These are phyloP conservation scores for Pseudoturritis turrita DNA, from an alignment of 345 rosid species.

Conservation along the genomic window DNA sequence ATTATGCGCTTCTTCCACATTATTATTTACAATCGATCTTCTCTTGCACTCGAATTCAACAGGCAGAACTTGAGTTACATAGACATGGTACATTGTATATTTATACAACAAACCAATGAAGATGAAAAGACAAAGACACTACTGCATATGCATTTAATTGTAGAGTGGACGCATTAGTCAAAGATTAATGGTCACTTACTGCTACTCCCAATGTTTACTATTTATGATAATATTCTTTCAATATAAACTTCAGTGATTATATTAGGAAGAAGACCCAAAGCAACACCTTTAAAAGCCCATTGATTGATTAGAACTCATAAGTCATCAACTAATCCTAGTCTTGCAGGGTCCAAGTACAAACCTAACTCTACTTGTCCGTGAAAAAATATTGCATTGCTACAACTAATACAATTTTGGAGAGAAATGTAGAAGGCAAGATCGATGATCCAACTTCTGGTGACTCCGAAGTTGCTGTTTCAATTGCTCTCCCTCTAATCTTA, in stretches of 20 bases:
- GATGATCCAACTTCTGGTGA: slow-evolving; percentile 25
- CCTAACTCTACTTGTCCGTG: slow-evolving; percentile 29
- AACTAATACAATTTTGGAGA: slow-evolving; percentile 50
- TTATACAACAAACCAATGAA: neutral
- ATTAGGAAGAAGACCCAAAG: too few relatives aligned
- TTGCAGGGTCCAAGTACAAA: too few relatives aligned
- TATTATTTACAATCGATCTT: neutral
- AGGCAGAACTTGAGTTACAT: neutral
- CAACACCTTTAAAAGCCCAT: too few relatives aligned
- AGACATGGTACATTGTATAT: neutral
- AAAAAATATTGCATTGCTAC: slow-evolving; percentile 64
- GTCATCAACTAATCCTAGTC: too few relatives aligned
- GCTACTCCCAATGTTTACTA: too few relatives aligned
- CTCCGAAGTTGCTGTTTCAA: slow-evolving; percentile 25
- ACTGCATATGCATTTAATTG: neutral
- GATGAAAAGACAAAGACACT: neutral
- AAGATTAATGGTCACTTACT: too few relatives aligned
- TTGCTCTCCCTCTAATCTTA: slow-evolving; percentile 54
- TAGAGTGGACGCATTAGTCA: neutral
- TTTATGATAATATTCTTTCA: too few relatives aligned
- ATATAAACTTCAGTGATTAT: too few relatives aligned
- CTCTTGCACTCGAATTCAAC: too few relatives aligned
- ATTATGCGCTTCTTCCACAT: neutral
- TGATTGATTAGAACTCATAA: too few relatives aligned
- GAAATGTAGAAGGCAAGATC: slow-evolving; percentile 37